A percentile compares a stretch with the other conserved stretches of the same genome.
Conservation (phyloP, 2,329 filamentous ascomycete genomes). For the Xylariaceae sp. region DNA sequence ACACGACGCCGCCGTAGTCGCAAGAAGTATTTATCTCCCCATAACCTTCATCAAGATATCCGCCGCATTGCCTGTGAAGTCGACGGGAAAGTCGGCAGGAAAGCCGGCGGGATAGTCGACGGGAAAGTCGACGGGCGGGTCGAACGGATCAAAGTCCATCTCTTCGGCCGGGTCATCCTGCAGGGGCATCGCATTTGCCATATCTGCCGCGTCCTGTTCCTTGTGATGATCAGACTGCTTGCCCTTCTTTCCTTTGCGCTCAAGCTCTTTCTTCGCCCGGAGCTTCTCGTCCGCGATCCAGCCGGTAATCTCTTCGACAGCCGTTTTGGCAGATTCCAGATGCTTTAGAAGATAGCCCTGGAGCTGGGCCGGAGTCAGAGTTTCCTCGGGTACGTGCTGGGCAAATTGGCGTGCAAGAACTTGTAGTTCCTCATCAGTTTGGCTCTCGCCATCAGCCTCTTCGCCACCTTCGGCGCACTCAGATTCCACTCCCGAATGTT, state of each 20-base stretch:
- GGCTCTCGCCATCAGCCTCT: not conserved
- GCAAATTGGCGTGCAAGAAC: slow-evolving; percentile 53
- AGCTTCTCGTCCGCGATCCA: not conserved
- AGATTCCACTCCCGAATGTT: not conserved
- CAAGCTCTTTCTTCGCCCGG: not conserved
- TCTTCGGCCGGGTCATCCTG: no score
- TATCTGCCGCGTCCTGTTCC: no score
- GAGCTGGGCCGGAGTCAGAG: slow-evolving; percentile 47
- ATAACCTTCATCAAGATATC: no score
- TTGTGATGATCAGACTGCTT: no score
- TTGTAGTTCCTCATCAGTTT: slow-evolving; percentile 28
- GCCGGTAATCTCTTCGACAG: not conserved
- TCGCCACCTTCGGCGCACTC: not conserved
- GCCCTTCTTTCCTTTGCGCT: not conserved
- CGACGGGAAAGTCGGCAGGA: no score
- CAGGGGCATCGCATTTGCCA: no score
- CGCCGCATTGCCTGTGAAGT: no score
- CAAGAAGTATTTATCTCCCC: no score
- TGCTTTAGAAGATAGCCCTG: slow-evolving; percentile 47
- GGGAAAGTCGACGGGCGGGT: no score
- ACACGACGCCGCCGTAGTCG: no score
- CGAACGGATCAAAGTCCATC: no score
- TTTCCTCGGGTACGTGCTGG: slow-evolving; percentile 45
- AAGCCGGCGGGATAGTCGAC: no score
- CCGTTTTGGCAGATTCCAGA: slow-evolving; percentile 8